phyloP scores from a whole-genome alignment of 2,329 filamentous ascomycete species.

The Arthroderma sp. region DNA sequence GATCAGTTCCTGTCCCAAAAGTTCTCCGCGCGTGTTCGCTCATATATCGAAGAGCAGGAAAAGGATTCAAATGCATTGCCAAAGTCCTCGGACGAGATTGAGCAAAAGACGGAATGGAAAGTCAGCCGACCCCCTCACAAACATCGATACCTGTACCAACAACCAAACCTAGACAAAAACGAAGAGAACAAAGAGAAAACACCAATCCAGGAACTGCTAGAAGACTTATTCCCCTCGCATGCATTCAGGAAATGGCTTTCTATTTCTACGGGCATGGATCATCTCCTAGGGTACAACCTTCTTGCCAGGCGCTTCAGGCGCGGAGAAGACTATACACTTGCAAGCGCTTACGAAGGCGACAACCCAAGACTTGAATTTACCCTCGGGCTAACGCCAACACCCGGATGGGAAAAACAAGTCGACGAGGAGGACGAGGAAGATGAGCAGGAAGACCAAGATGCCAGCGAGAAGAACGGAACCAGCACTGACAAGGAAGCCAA shows the following conservation, averaged over 20 bases:
- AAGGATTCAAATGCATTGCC: slow-evolving; percentile 31
- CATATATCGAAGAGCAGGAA: slow-evolving; percentile 58
- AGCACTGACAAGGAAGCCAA: slow-evolving; percentile 24
- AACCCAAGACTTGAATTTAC: slow-evolving; percentile 74
- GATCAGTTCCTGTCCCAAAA: slow-evolving; percentile 64
- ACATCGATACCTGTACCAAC: slow-evolving; percentile 77
- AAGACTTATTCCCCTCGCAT: slow-evolving; percentile 68
- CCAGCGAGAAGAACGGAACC: slow-evolving; percentile 12
- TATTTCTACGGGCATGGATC: slow-evolving; percentile 58
- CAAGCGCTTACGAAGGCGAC: slow-evolving; percentile 62
- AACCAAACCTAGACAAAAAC: slow-evolving; percentile 28
- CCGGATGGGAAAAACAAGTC: slow-evolving; percentile 68
- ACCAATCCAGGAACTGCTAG: slow-evolving; percentile 62
- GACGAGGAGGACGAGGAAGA: slow-evolving; percentile 40
- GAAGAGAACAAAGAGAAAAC: slow-evolving; percentile 31
- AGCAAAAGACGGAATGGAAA: slow-evolving; percentile 50
- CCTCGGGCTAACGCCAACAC: slow-evolving; percentile 69
- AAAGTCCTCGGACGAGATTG: slow-evolving; percentile 40
- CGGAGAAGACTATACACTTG: slow-evolving; percentile 83
- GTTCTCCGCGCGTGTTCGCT: slow-evolving; percentile 58
- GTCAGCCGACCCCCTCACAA: slow-evolving; percentile 87
- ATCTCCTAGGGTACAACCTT: slow-evolving; percentile 58
- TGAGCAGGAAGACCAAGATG: slow-evolving; percentile 30
- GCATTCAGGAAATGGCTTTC: slow-evolving; percentile 86
- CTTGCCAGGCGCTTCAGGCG: slow-evolving; percentile 77